These are phyloP conservation scores for Salix viminalis DNA, from an alignment of 345 rosid genomes.

Conservation along the genomic window DNA sequence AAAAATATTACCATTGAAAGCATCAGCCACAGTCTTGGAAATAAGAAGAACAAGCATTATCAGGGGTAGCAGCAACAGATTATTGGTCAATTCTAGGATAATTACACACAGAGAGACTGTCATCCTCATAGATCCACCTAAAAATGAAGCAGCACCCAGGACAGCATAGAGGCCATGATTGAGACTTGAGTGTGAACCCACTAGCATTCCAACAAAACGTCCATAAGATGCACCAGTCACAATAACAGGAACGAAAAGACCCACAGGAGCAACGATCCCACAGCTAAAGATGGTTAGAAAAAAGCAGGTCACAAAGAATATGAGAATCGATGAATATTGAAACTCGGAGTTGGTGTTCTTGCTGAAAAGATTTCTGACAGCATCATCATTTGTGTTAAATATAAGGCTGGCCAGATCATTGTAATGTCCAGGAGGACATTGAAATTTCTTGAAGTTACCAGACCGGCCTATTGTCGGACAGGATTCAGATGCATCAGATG, in stretches of 20 bases:
- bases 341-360: constrained; percentile 70
- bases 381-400: constrained; percentile 89
- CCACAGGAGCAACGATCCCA: constrained; percentile 81
- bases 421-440: constrained; percentile 71
- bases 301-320: constrained; percentile 73
- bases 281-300: constrained; percentile 72
- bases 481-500: constrained; percentile 56
- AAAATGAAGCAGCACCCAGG: constrained; percentile 88
- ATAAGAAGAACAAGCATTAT: constrained; percentile 90
- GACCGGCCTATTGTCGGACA: constrained; percentile 93
- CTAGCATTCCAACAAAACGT: constrained; percentile 71
- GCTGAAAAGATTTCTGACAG: constrained; percentile 91
- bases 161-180: constrained; percentile 86
- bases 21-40: constrained; percentile 93
- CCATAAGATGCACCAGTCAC: constrained; percentile 91
- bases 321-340: constrained; percentile 53
- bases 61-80: constrained; percentile 75
- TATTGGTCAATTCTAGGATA: constrained; percentile 81
- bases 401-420: constrained; percentile 95
- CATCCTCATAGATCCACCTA: constrained; percentile 94
- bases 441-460: constrained; percentile 93
- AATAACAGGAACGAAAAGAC: constrained; percentile 88
- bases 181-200: constrained; percentile 53
- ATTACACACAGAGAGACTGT: constrained; percentile 87
- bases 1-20: constrained; percentile 71